Conservation (phyloP, 495 filamentous ascomycete species). For the Evansstolkia leycettana region DNA sequence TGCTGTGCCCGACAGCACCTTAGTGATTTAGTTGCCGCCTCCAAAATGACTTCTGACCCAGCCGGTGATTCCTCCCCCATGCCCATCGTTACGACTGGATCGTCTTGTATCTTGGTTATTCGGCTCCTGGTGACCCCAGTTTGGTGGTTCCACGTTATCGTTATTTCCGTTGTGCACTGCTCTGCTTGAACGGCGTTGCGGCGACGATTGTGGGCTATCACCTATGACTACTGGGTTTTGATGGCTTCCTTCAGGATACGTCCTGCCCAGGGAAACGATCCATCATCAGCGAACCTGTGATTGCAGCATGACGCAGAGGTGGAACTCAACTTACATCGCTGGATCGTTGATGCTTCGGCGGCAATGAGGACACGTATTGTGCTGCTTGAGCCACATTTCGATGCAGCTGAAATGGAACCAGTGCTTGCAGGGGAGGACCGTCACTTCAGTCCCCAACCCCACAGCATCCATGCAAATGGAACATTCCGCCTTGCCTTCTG, state of each 20-base stretch:
- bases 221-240: conserved; percentile 18
- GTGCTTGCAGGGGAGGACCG: conserved; percentile 74
- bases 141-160: no score
- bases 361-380: conserved; percentile 87
- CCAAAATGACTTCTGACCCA: conserved; percentile 31
- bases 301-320: background rate
- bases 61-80: conserved; percentile 17
- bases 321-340: conserved; percentile 8
- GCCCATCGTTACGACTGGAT: conserved; percentile 14
- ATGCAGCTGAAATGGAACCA: conserved; percentile 83
- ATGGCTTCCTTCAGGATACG: conserved; percentile 16
- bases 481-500: conserved; percentile 61
- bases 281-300: conserved; percentile 2
- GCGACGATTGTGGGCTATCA: conserved; percentile 14
- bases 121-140: background rate
- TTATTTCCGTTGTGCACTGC: background rate
- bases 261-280: conserved; percentile 4
- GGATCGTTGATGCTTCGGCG: conserved; percentile 53
- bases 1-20: background rate
- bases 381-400: conserved; percentile 67
- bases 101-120: conserved; percentile 7
- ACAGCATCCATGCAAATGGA: conserved; percentile 91
- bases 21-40: conserved; percentile 11
- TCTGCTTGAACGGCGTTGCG: conserved; percentile 6
- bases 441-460: conserved; percentile 59